These are phyloP conservation scores for Pyrenochaeta sp. DNA, from an alignment of 2,329 filamentous ascomycete genomes.

Conservation along the genomic window DNA sequence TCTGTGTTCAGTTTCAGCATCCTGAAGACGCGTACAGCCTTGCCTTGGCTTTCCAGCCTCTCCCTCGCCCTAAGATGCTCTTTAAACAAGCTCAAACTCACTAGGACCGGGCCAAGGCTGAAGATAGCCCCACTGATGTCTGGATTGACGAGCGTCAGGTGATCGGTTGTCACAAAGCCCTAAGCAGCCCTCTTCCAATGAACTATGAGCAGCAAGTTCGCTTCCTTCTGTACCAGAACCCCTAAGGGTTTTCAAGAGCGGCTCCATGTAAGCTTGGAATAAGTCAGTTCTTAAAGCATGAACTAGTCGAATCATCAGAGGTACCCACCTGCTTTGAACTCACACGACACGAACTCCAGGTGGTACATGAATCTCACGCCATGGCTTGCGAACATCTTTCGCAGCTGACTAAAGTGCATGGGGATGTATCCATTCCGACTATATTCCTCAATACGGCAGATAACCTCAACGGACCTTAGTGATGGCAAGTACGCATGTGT, in stretches of 20 bases:
- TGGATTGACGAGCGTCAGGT: background rate
- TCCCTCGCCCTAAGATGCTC: background rate
- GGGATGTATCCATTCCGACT: background rate
- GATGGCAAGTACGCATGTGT: too few relatives aligned
- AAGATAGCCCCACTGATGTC: background rate
- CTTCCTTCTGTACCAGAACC: background rate
- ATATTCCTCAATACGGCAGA: background rate
- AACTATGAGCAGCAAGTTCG: background rate
- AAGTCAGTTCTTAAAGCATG: background rate
- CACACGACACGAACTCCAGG: slow-evolving; percentile 1
- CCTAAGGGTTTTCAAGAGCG: background rate
- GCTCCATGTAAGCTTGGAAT: background rate
- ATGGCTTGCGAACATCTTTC: background rate
- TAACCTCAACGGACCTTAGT: too few relatives aligned
- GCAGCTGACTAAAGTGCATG: slow-evolving; percentile 3
- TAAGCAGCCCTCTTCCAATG: background rate
- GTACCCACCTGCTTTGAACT: slow-evolving; percentile 1
- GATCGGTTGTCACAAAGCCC: background rate
- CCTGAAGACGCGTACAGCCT: too few relatives aligned
- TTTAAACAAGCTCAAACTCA: background rate
- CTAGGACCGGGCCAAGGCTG: background rate
- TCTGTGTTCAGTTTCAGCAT: too few relatives aligned
- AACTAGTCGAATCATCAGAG: background rate
- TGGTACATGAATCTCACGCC: background rate
- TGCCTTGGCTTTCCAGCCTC: background rate